Conservation (phyloP, 441 rosid species). For the Aquilaria agallochum region DNA sequence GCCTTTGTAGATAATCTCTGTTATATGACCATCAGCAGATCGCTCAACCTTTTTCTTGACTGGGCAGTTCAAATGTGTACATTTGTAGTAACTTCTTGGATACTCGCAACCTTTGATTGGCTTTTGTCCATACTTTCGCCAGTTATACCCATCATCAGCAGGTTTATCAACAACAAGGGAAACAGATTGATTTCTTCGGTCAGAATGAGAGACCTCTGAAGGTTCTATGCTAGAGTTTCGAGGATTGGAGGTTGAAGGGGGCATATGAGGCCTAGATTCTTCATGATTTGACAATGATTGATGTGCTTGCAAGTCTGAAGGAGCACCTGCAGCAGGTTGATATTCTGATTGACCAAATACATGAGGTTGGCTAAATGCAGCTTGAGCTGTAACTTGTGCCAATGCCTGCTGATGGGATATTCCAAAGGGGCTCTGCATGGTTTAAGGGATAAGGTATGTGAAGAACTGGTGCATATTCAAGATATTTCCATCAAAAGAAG, state of each 20-base stretch:
- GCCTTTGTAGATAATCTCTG: conserved; percentile 71
- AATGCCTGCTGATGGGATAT: conserved; percentile 72
- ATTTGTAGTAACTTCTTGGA: conserved; percentile 79
- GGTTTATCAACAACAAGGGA: conserved; percentile 60
- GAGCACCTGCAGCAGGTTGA: conserved; percentile 28
- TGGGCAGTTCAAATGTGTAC: conserved; percentile 56
- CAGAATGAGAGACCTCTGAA: conserved; percentile 41
- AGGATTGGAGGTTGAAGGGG: conserved; percentile 38
- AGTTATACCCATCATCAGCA: conserved; percentile 76
- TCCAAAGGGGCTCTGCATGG: conserved; percentile 59
- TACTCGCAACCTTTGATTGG: conserved; percentile 73
- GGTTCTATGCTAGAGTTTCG: conserved; percentile 30
- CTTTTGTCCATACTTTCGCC: conserved; percentile 83
- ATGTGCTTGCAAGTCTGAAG: conserved; percentile 19
- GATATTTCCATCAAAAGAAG: background rate
- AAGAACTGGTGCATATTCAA: conserved; percentile 1
- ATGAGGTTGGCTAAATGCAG: conserved; percentile 40
- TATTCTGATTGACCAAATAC: conserved; percentile 40
- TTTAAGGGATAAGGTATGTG: conserved; percentile 14
- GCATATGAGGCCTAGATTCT: conserved; percentile 45
- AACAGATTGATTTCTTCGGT: conserved; percentile 44
- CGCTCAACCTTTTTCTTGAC: conserved; percentile 75
- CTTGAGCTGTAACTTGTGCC: conserved; percentile 65
- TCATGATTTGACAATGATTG: conserved; percentile 19
- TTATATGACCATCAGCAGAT: conserved; percentile 58